Evolutionary conservation across 306 rosid species (phyloP).

Genomic region (Purshia tridentata): DNA sequence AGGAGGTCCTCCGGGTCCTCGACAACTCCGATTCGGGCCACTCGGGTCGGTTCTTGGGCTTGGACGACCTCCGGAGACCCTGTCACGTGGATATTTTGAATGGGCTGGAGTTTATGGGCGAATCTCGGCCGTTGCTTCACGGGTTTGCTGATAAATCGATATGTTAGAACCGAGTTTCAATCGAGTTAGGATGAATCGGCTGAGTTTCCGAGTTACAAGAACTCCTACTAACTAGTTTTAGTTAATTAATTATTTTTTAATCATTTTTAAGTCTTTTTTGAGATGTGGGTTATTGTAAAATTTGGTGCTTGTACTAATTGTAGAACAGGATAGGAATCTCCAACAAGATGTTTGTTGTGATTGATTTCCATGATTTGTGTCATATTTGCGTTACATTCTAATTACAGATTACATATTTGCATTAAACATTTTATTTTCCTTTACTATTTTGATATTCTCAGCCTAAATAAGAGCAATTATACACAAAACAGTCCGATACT

Average conservation of each 20-base stretch:
- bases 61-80: constrained; percentile 45
- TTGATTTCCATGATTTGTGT: background rate
- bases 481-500: no score
- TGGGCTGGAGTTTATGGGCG: constrained; percentile 35
- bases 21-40: constrained; percentile 42
- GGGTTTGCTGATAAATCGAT: constrained; percentile 35
- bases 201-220: constrained; percentile 1
- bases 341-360: background rate
- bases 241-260: background rate
- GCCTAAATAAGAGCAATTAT: no score
- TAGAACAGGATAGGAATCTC: background rate
- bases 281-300: background rate
- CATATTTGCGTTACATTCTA: no score
- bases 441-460: no score
- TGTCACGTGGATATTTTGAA: constrained; percentile 62
- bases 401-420: no score
- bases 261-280: background rate
- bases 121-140: constrained; percentile 78
- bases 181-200: background rate
- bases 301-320: background rate
- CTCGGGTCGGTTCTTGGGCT: constrained; percentile 28
- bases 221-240: background rate
- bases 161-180: constrained; percentile 12
- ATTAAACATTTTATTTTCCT: no score
- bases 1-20: constrained; percentile 57